A percentile compares a stretch with the other conserved stretches of the same genome.
Evolutionary conservation across 2,329 filamentous ascomycete genomes (phyloP).

Genomic region (Thermothelomyces thermophilus): DNA sequence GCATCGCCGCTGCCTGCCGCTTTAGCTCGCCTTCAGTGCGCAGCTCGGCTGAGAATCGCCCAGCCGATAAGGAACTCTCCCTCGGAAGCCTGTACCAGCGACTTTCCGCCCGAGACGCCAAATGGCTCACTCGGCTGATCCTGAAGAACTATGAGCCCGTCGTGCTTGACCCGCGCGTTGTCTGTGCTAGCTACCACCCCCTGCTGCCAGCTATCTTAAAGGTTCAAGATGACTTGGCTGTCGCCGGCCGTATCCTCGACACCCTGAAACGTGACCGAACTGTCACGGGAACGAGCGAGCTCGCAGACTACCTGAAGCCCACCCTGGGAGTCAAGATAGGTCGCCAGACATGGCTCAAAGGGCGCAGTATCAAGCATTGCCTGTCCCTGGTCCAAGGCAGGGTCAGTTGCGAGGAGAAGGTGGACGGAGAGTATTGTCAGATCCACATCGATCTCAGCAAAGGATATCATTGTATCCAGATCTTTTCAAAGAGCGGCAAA

Average conservation of each 20-base stretch:
- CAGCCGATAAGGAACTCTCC: slow-evolving; percentile 33
- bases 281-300: slow-evolving; percentile 23
- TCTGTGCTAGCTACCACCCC: slow-evolving; percentile 59
- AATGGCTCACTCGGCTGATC: slow-evolving; percentile 80
- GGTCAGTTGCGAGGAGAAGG: slow-evolving; percentile 72
- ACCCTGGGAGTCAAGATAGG: slow-evolving; percentile 57
- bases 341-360: slow-evolving; percentile 58
- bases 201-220: slow-evolving; percentile 62
- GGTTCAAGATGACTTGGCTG: slow-evolving; percentile 61
- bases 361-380: slow-evolving; percentile 67
- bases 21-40: slow-evolving; percentile 64
- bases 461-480: slow-evolving; percentile 54
- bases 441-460: slow-evolving; percentile 68
- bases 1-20: slow-evolving; percentile 58
- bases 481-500: slow-evolving; percentile 90
- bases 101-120: slow-evolving; percentile 62
- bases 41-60: slow-evolving; percentile 26
- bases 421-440: slow-evolving; percentile 88
- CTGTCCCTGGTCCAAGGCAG: slow-evolving; percentile 54
- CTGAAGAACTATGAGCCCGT: slow-evolving; percentile 70
- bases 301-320: slow-evolving; percentile 42
- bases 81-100: slow-evolving; percentile 53
- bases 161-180: slow-evolving; percentile 47
- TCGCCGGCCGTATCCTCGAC: slow-evolving; percentile 51
- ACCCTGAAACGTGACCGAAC: slow-evolving; percentile 25